Base-by-base conservation (phyloP, 305 asterid genomes). In the Solanum hybrid region DNA sequence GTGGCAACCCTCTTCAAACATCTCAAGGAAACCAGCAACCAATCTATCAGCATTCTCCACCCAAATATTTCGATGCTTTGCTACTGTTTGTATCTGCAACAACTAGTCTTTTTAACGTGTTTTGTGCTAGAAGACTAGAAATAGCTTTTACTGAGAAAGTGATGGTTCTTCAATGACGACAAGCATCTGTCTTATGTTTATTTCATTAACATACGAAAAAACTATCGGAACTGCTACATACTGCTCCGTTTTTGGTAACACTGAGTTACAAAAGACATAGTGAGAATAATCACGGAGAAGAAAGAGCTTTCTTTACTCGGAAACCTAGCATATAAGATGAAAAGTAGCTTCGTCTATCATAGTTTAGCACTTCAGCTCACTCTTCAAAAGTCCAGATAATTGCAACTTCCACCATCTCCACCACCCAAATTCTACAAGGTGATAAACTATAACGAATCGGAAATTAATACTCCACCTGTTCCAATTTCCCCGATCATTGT, bases 1-100 rank as follows among this genome's bases (percentile, higher is more conserved):
- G 90, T 92, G 96, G 88, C 93, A 93, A 90, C 95, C 89, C 91
- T 95, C 96, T 89, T 94, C 95, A 76, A 95, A 95, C 96, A 93
- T 94, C 92, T 93, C 95, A 12, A 95, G 96, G 92, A 95, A 95
- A 37, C 97, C 97, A 42, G 96, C 96, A 90, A 95, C 97, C 90
- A 88, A 86, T 42, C 95, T 90, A 89, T 94, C 97, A 35, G 96
- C 96, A 91, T 94, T 95, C 88, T 95, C 97, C 85, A 94, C 95
- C 96, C 96, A 95, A 36, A 92, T 90, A 86, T 93, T 93, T 37
- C 92, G 95, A 64, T 92, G 92, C 89, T 90, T 92, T 85, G 92
- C 92, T 73, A 94, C 97, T 36, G 93, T 93, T 92, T 94, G 93
- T 46, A 95, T 94, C 97, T 95, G 95, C 90, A 92, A 24, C 66